Percentiles rank a stretch among this genome's conserved stretches.
Evolutionary conservation across 2,329 filamentous ascomycete species (phyloP).

Genomic region (Venturia oleaginea): DNA sequence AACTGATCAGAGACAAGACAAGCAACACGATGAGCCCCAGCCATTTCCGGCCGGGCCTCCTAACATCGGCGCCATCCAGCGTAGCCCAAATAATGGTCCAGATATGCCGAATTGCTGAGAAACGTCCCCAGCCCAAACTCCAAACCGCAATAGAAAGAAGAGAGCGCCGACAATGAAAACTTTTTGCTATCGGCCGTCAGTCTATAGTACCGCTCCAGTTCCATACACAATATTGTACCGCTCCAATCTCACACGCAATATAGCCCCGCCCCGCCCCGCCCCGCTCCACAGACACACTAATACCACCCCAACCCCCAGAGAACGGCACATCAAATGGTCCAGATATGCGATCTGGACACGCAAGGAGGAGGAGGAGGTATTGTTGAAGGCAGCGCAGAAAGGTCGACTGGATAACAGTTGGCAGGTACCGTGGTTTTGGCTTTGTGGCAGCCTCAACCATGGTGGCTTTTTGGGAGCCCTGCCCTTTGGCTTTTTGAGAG

Average conservation of each 20-base stretch:
- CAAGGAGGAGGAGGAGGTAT: not conserved
- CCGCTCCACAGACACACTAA: no score
- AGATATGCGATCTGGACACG: not conserved
- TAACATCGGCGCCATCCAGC: not conserved
- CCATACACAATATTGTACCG: not conserved
- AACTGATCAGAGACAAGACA: not conserved
- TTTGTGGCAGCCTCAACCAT: not conserved
- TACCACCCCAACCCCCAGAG: not conserved
- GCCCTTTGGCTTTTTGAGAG: not conserved
- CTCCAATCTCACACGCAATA: not conserved
- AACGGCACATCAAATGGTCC: not conserved
- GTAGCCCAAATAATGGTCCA: not conserved
- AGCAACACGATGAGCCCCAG: not conserved
- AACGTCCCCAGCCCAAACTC: not conserved
- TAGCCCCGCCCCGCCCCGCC: not conserved
- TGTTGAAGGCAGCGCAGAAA: not conserved
- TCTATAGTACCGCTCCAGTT: not conserved
- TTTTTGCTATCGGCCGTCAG: not conserved
- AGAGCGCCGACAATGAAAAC: not conserved
- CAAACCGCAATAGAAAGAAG: not conserved
- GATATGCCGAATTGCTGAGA: not conserved
- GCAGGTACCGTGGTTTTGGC: not conserved
- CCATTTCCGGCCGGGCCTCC: not conserved
- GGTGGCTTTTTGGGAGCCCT: not conserved
- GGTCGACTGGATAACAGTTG: not conserved